These are phyloP conservation scores for Lichtheimia hyalospora DNA, from an alignment of 371 early-diverging fungal genomes.

Conservation along the genomic window DNA sequence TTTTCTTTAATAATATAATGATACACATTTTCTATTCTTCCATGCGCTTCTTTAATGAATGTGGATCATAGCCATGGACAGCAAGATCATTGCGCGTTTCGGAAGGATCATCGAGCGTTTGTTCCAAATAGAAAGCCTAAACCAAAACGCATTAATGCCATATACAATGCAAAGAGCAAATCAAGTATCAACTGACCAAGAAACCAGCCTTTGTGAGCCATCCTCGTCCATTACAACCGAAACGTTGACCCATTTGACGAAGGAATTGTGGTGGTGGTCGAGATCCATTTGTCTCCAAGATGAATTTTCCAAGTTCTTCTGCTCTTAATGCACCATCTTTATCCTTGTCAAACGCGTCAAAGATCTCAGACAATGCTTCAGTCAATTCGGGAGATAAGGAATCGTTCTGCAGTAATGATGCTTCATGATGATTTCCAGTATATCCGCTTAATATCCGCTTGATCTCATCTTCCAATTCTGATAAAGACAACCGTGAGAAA, in stretches of 20 bases:
- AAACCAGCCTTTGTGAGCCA: slow-evolving; percentile 59
- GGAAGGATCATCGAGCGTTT: slow-evolving; percentile 59
- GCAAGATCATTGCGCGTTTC: slow-evolving; percentile 59
- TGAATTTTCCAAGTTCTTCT: slow-evolving; percentile 51
- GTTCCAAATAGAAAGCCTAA: slow-evolving; percentile 62
- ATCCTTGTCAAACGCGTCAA: slow-evolving; percentile 56
- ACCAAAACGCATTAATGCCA: not conserved
- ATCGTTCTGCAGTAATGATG: slow-evolving; percentile 40
- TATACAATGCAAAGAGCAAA: too few species aligned
- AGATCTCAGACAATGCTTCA: slow-evolving; percentile 47
- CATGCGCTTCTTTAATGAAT: slow-evolving; percentile 27
- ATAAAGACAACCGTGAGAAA: not conserved
- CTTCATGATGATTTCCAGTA: slow-evolving; percentile 32
- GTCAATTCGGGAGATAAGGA: slow-evolving; percentile 43
- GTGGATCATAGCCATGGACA: slow-evolving; percentile 58
- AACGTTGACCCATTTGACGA: slow-evolving; percentile 56
- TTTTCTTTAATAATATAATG: too few species aligned
- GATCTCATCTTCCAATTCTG: slow-evolving; percentile 55
- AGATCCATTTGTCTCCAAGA: slow-evolving; percentile 59
- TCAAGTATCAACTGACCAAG: slow-evolving; percentile 23
- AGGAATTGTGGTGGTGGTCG: slow-evolving; percentile 56
- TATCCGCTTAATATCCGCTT: slow-evolving; percentile 42
- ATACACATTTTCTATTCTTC: not conserved
- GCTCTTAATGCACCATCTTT: slow-evolving; percentile 47
- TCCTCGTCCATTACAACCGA: slow-evolving; percentile 51